These are phyloP conservation scores for Epichloe uncinata DNA, from an alignment of 2,329 filamentous ascomycete genomes.

Conservation along the genomic window DNA sequence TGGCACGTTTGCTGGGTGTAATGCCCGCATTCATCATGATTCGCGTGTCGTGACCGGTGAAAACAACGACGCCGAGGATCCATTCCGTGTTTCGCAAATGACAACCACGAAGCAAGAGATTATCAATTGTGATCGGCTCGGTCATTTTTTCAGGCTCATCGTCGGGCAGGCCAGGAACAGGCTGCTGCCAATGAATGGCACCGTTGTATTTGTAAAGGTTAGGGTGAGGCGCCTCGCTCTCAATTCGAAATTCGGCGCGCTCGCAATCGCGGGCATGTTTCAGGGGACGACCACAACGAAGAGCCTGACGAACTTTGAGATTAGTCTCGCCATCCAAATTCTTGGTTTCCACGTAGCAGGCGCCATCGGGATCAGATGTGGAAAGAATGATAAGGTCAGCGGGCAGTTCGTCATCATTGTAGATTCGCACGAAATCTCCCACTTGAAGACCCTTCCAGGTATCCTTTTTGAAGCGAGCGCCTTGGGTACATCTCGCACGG, in stretches of 20 bases:
- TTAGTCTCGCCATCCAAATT: slow-evolving; percentile 97
- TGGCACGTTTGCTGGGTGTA: slow-evolving; percentile 84
- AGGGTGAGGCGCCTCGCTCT: slow-evolving; percentile 82
- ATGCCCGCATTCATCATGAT: slow-evolving; percentile 98
- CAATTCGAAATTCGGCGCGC: slow-evolving; percentile 70
- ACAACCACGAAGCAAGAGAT: slow-evolving; percentile 83
- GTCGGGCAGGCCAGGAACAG: slow-evolving; percentile 47
- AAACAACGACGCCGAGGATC: slow-evolving; percentile 83
- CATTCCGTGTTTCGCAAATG: slow-evolving; percentile 93
- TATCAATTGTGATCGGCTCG: slow-evolving; percentile 90
- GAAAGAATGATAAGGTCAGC: slow-evolving; percentile 87
- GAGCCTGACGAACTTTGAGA: slow-evolving; percentile 81
- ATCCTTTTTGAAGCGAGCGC: slow-evolving; percentile 81
- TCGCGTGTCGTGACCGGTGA: slow-evolving; percentile 92
- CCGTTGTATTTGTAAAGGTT: slow-evolving; percentile 95
- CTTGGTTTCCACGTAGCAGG: slow-evolving; percentile 96
- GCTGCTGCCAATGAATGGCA: slow-evolving; percentile 75
- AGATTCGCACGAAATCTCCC: slow-evolving; percentile 90
- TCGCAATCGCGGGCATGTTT: slow-evolving; percentile 90
- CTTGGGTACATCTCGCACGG: slow-evolving; percentile 47
- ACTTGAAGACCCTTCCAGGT: slow-evolving; percentile 93
- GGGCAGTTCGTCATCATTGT: slow-evolving; percentile 90
- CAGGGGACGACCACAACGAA: slow-evolving; percentile 71
- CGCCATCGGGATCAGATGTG: slow-evolving; percentile 85
- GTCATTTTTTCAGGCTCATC: slow-evolving; percentile 65